Base-by-base conservation (phyloP, 495 filamentous ascomycete genomes). In the Hyaloscypha variabilis region DNA sequence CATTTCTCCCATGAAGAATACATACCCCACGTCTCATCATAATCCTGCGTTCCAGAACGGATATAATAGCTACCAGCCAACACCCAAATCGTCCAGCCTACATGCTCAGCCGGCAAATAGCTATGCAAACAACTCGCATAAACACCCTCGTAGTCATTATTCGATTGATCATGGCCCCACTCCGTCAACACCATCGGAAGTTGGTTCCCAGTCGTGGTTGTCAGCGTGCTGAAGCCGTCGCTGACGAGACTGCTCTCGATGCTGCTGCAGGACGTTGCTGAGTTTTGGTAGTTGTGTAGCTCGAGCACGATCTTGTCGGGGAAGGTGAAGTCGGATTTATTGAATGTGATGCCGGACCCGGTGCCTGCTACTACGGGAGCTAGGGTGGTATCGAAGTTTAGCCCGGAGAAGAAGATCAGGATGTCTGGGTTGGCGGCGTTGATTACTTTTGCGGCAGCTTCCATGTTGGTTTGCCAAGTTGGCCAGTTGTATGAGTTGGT, bases 381-480 rank as follows among this genome's bases (percentile, higher is more conserved):
- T 0, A 89, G 68, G 21, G 74, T 82, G 6, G 83, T 86, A 70
- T 87, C 85, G 75, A 76, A 89, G 67, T 81, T 75, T 0, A 89
- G 76, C 2, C 87, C 87, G 6, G 86, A 87, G 58, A 90, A 78
- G 74, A 87, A 86, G 68, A 90, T 86, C 5, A 90, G 74, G 17
- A 84, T 69, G 67, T 83, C 73, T 0, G 83, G 80, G 67, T 88
- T 86, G 8, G 81, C 83, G 0, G 73, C 65, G 74, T 88, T 78
- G 64, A 89, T 79, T 2, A 79, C 74, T 4, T 72, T 72, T 0
- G 84, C 80, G 24, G 82, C 84, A 10, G 81, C 76, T 3, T 77
- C 78, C 69, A 84, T 78, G 70, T 82, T 78, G 0, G 53, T 73
- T 72, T 88, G 85, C 86, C 86, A 89, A 58, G 60, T 69, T 70